Conservation (phyloP, 306 rosid genomes). For the Benincasa hispida region DNA sequence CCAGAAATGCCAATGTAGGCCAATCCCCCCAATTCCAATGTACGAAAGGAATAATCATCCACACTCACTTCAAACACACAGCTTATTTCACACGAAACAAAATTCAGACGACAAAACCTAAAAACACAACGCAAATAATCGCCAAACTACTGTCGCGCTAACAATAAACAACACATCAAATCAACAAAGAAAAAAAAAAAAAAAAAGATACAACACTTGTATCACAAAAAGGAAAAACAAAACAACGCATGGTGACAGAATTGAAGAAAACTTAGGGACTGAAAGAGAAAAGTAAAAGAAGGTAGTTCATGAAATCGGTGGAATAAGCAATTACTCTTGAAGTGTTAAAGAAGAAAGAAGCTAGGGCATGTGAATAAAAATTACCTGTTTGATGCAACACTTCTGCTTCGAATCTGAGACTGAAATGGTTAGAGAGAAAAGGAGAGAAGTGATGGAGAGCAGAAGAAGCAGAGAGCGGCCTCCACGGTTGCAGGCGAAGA, state of each 20-base stretch:
- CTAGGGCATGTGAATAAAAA: not conserved
- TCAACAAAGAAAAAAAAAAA: not conserved
- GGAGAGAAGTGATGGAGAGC: not conserved
- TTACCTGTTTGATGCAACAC: not conserved
- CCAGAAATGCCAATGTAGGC: not conserved
- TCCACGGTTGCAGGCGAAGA: constrained; percentile 4
- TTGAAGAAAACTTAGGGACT: not conserved
- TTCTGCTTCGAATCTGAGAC: not conserved
- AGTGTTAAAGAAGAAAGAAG: not conserved
- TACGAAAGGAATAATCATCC: not conserved
- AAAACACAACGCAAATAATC: not conserved
- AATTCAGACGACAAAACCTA: not conserved
- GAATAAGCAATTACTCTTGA: not conserved
- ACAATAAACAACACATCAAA: not conserved
- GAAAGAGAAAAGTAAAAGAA: not conserved
- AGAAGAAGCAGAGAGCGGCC: not conserved
- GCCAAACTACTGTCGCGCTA: not conserved
- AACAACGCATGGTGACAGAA: not conserved
- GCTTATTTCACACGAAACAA: not conserved
- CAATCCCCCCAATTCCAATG: not conserved
- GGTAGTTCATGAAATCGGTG: not conserved
- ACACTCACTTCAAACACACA: not conserved
- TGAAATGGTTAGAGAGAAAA: not conserved
- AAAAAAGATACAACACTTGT: not conserved
- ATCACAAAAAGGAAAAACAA: not conserved